Conservation (phyloP, 371 early-diverging fungal genomes). For the Funneliformis caledonium region DNA sequence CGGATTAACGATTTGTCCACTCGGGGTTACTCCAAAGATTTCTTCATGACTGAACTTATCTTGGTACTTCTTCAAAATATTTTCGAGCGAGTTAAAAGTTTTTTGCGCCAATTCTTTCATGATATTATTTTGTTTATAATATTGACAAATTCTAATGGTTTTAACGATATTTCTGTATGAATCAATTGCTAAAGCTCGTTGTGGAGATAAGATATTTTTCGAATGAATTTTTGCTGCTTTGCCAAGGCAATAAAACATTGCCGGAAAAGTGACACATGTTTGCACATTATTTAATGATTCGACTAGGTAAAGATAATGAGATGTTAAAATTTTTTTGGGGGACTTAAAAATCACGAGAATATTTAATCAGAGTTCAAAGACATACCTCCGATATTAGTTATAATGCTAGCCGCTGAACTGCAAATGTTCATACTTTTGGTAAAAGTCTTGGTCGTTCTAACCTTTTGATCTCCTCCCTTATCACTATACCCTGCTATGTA, state of each 20-base stretch:
- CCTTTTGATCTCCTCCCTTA: neutral
- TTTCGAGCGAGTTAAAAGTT: conserved; percentile 19
- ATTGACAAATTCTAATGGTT: conserved; percentile 22
- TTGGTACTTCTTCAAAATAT: conserved; percentile 9
- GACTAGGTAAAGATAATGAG: neutral
- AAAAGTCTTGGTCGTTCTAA: conserved; percentile 11
- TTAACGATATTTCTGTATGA: conserved; percentile 30
- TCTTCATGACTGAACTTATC: conserved; percentile 10
- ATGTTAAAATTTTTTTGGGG: conserved; percentile 1
- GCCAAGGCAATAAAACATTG: conserved; percentile 33
- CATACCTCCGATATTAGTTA: conserved; percentile 31
- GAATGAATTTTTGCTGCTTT: conserved; percentile 37
- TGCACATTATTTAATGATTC: conserved; percentile 29
- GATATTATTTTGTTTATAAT: conserved; percentile 28
- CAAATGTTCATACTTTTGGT: conserved; percentile 17
- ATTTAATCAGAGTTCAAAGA: neutral
- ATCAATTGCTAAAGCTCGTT: conserved; percentile 21
- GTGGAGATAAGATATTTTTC: conserved; percentile 15
- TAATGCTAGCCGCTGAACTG: conserved; percentile 25
- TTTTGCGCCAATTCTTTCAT: conserved; percentile 29
- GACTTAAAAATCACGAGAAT: neutral
- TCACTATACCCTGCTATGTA: conserved; percentile 13
- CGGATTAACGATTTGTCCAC: neutral
- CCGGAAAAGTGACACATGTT: conserved; percentile 23
- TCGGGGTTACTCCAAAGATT: neutral